Percentiles rank a stretch among this genome's conserved stretches.
Evolutionary conservation across 1,284 basidiomycete species (phyloP).

Genomic region (Ceratobasidium sp.): DNA sequence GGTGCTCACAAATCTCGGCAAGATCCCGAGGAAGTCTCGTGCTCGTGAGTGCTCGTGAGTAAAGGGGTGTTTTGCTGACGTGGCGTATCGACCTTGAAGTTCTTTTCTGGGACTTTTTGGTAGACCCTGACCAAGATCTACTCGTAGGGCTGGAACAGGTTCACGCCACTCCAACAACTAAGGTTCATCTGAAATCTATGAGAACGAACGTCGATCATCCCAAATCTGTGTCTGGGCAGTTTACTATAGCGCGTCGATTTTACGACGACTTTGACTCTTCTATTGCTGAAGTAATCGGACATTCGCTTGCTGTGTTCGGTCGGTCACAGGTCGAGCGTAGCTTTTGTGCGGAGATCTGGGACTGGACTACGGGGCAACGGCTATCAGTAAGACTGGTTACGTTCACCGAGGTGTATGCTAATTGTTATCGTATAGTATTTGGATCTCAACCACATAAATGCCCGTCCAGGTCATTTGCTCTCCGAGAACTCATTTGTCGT

Average conservation of each 20-base stretch:
- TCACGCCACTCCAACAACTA: no score
- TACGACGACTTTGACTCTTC: neutral
- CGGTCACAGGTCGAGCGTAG: neutral
- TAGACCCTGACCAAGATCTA: constrained; percentile 6
- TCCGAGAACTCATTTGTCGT: constrained; percentile 17
- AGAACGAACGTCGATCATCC: constrained; percentile 5
- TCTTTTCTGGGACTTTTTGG: neutral
- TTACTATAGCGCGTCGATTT: neutral
- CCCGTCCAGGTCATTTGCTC: neutral
- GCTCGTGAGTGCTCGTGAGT: no score
- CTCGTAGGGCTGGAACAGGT: neutral
- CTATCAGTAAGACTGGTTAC: constrained; percentile 1
- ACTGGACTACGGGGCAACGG: constrained; percentile 18
- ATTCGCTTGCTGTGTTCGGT: neutral
- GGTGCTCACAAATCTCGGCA: no score
- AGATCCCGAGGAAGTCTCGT: no score
- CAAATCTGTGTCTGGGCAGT: neutral
- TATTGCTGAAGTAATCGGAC: neutral
- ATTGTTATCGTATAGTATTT: neutral
- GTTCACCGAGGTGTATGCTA: neutral
- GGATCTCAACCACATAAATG: neutral
- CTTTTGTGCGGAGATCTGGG: neutral
- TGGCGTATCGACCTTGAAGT: neutral
- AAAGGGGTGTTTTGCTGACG: no score
- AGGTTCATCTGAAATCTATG: neutral